Percentiles rank a stretch among this genome's conserved stretches.
phyloP scores from a whole-genome alignment of 495 filamentous ascomycete genomes.

The Podospora pseudoanserina region DNA sequence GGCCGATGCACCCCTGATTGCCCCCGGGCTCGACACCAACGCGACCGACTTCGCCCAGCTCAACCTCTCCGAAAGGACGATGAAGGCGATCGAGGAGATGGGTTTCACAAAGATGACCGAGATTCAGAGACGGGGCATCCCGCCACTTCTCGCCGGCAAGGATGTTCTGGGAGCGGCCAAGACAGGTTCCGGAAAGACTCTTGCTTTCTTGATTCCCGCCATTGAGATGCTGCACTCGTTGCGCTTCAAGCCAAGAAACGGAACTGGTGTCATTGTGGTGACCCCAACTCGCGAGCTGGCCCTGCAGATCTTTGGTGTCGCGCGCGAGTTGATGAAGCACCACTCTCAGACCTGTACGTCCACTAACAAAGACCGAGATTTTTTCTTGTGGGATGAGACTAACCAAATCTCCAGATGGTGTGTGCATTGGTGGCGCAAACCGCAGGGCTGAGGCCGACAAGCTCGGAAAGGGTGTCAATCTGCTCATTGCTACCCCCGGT shows the following conservation, averaged over 20 bases:
- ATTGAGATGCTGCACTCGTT: conserved; percentile 91
- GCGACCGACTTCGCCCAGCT: conserved; percentile 67
- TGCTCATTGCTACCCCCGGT: conserved; percentile 90
- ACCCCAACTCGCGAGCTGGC: conserved; percentile 88
- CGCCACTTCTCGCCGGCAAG: conserved; percentile 80
- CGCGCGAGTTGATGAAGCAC: conserved; percentile 76
- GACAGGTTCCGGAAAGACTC: conserved; percentile 93
- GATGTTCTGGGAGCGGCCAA: conserved; percentile 97
- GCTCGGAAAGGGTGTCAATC: conserved; percentile 87
- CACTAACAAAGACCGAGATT: background rate
- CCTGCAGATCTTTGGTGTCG: conserved; percentile 93
- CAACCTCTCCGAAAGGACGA: conserved; percentile 79
- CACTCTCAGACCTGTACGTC: conserved; percentile 66
- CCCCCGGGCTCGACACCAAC: conserved; percentile 31
- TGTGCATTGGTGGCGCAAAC: conserved; percentile 94
- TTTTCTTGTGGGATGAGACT: background rate
- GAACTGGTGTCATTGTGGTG: conserved; percentile 83
- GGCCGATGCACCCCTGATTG: conserved; percentile 27
- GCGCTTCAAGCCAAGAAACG: conserved; percentile 72
- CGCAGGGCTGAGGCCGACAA: conserved; percentile 89
- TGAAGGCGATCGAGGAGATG: conserved; percentile 86
- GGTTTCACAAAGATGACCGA: conserved; percentile 93
- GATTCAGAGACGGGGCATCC: conserved; percentile 85
- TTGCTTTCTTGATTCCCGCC: conserved; percentile 91
- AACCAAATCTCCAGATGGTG: conserved; percentile 56